These are phyloP conservation scores for Metschnikowia noctiluminum DNA, from an alignment of 805 yeast genomes.

Conservation along the genomic window DNA sequence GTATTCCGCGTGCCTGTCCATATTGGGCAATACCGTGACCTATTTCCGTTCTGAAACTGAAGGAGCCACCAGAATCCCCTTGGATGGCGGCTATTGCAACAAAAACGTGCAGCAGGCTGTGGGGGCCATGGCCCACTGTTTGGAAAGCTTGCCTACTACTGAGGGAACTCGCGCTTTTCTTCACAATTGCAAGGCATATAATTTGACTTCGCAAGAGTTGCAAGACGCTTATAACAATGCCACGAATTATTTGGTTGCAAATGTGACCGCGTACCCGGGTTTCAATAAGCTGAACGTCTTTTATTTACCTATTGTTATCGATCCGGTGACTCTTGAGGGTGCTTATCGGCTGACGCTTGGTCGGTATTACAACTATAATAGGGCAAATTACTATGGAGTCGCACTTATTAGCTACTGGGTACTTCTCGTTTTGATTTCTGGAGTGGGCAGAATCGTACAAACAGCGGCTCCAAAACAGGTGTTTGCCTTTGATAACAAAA, in stretches of 20 bases:
- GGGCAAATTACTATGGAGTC: constrained; percentile 33
- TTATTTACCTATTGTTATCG: constrained; percentile 34
- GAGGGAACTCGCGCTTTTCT: constrained; percentile 16
- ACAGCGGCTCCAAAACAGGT: constrained; percentile 37
- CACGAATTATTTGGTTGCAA: constrained; percentile 32
- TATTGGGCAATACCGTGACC: constrained; percentile 24
- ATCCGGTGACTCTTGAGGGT: constrained; percentile 18
- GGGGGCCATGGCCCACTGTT: constrained; percentile 37
- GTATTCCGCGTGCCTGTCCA: constrained; percentile 22
- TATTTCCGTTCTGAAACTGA: constrained; percentile 16
- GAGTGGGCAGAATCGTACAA: constrained; percentile 37
- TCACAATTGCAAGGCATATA: constrained; percentile 5
- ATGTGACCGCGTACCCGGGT: constrained; percentile 25
- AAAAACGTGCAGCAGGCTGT: constrained; percentile 33
- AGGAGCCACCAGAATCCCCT: neutral
- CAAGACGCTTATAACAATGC: constrained; percentile 39
- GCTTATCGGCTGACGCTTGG: constrained; percentile 25
- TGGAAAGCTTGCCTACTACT: constrained; percentile 21
- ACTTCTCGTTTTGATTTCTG: constrained; percentile 38
- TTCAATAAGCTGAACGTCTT: constrained; percentile 29
- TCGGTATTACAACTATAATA: constrained; percentile 37
- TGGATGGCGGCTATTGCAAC: constrained; percentile 28
- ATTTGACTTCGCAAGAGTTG: constrained; percentile 29
- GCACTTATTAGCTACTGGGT: constrained; percentile 50
- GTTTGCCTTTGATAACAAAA: constrained; percentile 27